Conservation (phyloP, 345 rosid species). For the Noccaea bulbosa region DNA sequence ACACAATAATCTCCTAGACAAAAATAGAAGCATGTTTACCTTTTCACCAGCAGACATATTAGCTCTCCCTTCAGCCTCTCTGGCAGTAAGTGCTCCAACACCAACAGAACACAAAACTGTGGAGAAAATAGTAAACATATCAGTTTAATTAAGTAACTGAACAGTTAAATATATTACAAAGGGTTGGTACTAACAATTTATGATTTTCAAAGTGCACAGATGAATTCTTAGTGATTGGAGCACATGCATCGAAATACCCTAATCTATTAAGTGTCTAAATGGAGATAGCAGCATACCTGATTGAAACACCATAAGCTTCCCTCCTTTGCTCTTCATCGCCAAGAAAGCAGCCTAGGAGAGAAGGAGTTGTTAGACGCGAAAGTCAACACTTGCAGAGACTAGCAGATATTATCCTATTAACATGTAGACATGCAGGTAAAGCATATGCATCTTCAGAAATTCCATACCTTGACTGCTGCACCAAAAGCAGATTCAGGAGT, state of each 20-base stretch:
- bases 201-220: slow-evolving; percentile 10
- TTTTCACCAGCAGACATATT: slow-evolving; percentile 83
- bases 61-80: slow-evolving; percentile 97
- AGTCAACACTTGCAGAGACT: slow-evolving; percentile 1
- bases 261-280: slow-evolving; percentile 4
- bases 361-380: slow-evolving; percentile 13
- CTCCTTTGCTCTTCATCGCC: slow-evolving; percentile 94
- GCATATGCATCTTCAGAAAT: slow-evolving; percentile 24
- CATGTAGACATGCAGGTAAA: slow-evolving; percentile 11
- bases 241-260: slow-evolving; percentile 8
- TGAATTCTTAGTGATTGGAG: slow-evolving; percentile 3
- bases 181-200: slow-evolving; percentile 13
- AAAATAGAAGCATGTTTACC: slow-evolving; percentile 47
- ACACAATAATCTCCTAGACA: slow-evolving; percentile 8
- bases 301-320: slow-evolving; percentile 94
- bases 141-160: slow-evolving; percentile 13
- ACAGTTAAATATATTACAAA: not conserved
- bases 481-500: slow-evolving; percentile 96
- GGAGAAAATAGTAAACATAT: slow-evolving; percentile 19
- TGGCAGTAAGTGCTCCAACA: slow-evolving; percentile 86
- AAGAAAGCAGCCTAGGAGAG: slow-evolving; percentile 78
- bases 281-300: slow-evolving; percentile 58
- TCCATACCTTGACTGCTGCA: slow-evolving; percentile 70
- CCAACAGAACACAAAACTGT: slow-evolving; percentile 95
- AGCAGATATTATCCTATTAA: slow-evolving; percentile 16